Evolutionary conservation across 2,329 filamentous ascomycete species (phyloP), one percentile per base, ranked within the genome.

Genomic region (Penicillium sp.): DNA sequence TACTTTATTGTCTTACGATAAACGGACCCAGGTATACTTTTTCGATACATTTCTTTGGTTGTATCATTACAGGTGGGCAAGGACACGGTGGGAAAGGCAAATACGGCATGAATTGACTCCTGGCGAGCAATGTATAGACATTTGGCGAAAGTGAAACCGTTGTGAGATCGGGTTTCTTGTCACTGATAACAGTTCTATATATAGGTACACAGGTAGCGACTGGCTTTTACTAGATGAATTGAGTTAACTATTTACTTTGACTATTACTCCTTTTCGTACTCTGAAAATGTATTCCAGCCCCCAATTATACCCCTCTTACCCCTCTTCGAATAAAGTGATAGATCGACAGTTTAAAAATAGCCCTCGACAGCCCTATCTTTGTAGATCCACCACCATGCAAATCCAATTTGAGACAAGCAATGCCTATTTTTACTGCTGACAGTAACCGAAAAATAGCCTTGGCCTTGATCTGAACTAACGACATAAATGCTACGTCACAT

Each of bases 61-160:
- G 35, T 37, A 37, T 6, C 9, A 37, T 4, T 37, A 37, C 20
- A 14, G 4, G 6, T 9, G 35, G n/a, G 20, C 11, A 23, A 24
- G 4, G 49, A 29, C 22, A 39, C 28, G 49, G 39, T 39, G 39
- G 42, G 43, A 20, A 29, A 28, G 48, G 48, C 48, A 44, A 50
- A 47, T 24, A 39, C 22, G 40, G 35, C 44, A 29, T 32, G 18
- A 28, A 26, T 18, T 36, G 24, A 35, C 28, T 34, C 31, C 31
- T 34, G 31, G 31, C 14, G 31, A 34, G 31, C 31, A 34, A 34
- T 9, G 2, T 16, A 34, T 34, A 34, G 31, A 34, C 9, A 5
- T 34, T 34, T 10, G 16, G 31, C 10, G 14, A 18, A 16, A 6
- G 7, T n/a, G 14, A 32, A 16, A 31, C 16, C 6, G 8, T 31